A percentile compares a stretch with the other conserved stretches of the same genome.
These are phyloP conservation scores for Talaromyces verruculosus DNA, from an alignment of 2,329 filamentous ascomycete species.

Conservation along the genomic window DNA sequence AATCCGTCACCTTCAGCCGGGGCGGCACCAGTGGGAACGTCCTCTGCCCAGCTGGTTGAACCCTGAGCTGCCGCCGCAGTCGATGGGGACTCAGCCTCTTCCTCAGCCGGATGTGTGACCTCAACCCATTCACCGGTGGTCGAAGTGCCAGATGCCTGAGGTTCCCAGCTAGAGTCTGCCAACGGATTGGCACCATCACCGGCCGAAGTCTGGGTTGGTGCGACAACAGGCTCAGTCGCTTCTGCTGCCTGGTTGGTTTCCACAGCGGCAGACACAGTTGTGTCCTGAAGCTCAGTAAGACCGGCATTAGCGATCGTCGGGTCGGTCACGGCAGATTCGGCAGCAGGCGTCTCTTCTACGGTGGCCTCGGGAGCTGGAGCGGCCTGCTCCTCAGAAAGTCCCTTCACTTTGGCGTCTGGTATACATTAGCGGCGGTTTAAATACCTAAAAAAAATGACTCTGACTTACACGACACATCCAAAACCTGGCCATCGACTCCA, in stretches of 20 bases:
- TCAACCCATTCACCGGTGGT: conserved; percentile 71
- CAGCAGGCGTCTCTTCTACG: conserved; percentile 46
- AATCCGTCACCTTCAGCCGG: conserved; percentile 37
- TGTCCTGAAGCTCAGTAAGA: conserved; percentile 58
- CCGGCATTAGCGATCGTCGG: conserved; percentile 62
- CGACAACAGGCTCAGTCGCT: conserved; percentile 28
- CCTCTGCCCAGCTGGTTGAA: conserved; percentile 78
- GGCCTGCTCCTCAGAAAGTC: conserved; percentile 48
- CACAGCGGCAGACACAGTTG: conserved; percentile 56
- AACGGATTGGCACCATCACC: conserved; percentile 46
- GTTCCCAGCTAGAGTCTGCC: conserved; percentile 58
- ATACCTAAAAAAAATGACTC: background rate
- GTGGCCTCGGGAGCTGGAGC: conserved; percentile 39
- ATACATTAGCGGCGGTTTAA: background rate
- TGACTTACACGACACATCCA: conserved; percentile 59
- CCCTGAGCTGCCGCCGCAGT: conserved; percentile 58
- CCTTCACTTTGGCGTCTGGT: conserved; percentile 54
- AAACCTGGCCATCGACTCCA: conserved; percentile 55
- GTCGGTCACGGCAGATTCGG: conserved; percentile 46
- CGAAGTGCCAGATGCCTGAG: conserved; percentile 49
- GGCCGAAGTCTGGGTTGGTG: conserved; percentile 44
- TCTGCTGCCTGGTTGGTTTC: conserved; percentile 43
- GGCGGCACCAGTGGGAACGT: conserved; percentile 60
- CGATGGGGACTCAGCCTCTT: conserved; percentile 64
- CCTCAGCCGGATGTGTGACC: conserved; percentile 71